Evolutionary conservation across 192 early-diverging fungal species (phyloP), one percentile per base, ranked within the genome.

Genomic region (Coemansia sp.): DNA sequence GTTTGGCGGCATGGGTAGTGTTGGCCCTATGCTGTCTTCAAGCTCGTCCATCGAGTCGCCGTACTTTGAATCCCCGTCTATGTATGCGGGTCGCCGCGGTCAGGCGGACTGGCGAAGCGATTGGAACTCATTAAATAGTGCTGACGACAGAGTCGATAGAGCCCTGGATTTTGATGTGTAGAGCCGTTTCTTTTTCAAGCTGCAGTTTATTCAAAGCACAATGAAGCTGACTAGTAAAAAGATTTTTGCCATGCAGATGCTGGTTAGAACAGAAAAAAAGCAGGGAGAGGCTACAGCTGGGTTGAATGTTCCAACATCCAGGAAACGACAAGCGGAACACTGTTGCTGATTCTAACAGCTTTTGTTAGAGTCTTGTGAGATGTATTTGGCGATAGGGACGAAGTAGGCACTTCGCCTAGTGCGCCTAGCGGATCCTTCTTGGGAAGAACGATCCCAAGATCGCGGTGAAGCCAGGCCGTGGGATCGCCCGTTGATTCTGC

Each of bases 71-170:
- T 81, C 79, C 59, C 79, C 79, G 16, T 70, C 72, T 33, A 51
- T 78, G 18, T 71, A 74, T 68, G 71, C 65, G 0, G 68, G 71
- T 5, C 55, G 70, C 3, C 49, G 66, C 8, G 72, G 53, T 1
- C 71, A 68, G 26, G 39, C 56, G 16, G 80, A 66, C 45, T 78
- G 75, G 75, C 53, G 69, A n/a, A 51, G 33, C 46, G 80, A 82
- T 59, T 82, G 80, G 80, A 61, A 48, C 3, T 39, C 75, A 5
- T 59, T 82, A 51, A 71, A 59, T 60, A 77, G 52, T 30, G 75
- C 80, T 18, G 75, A 78, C 29, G 80, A 78, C 60, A 51, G 80
- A 21, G 72, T 82, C 16, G 80, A 77, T n/a, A 65, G 80, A 6
- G 80, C 69, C 2, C 42, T 82, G n/a, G 72, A 78, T 13, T 65